Conservation (phyloP, 2,329 filamentous ascomycete species). For the Elsinoe perseae region DNA sequence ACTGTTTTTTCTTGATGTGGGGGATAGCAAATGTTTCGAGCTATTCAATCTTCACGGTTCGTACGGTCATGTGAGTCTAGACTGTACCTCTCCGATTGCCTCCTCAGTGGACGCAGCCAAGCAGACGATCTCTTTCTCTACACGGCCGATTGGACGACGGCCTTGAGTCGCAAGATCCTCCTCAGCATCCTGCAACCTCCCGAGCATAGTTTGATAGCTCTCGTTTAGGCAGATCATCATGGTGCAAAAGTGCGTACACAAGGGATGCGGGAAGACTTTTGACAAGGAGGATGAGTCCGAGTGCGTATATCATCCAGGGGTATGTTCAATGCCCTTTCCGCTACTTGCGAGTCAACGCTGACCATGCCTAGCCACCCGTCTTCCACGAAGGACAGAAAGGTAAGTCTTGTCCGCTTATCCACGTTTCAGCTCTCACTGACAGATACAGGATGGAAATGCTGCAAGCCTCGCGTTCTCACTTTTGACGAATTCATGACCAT, state of each 20-base stretch:
- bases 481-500: conserved; percentile 98
- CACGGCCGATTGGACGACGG: not conserved
- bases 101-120: not conserved
- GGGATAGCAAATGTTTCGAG: not conserved
- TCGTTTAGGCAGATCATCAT: conserved; percentile 35
- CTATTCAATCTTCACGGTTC: not conserved
- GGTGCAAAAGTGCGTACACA: conserved; percentile 87
- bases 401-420: conserved; percentile 36
- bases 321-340: not conserved
- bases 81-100: not conserved
- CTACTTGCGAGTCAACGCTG: not conserved
- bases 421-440: not conserved
- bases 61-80: not conserved
- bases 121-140: too few relatives aligned
- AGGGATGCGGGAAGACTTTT: conserved; percentile 86
- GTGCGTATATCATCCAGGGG: conserved; percentile 83
- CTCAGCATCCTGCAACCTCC: not conserved
- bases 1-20: not conserved
- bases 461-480: conserved; percentile 90
- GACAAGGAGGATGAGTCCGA: conserved; percentile 65
- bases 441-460: conserved; percentile 90
- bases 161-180: not conserved
- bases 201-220: not conserved
- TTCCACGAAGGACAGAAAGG: conserved; percentile 99
- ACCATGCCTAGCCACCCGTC: conserved; percentile 47